Conservation (phyloP, 805 yeast species). For the Starmerella potacharoeniae region DNA sequence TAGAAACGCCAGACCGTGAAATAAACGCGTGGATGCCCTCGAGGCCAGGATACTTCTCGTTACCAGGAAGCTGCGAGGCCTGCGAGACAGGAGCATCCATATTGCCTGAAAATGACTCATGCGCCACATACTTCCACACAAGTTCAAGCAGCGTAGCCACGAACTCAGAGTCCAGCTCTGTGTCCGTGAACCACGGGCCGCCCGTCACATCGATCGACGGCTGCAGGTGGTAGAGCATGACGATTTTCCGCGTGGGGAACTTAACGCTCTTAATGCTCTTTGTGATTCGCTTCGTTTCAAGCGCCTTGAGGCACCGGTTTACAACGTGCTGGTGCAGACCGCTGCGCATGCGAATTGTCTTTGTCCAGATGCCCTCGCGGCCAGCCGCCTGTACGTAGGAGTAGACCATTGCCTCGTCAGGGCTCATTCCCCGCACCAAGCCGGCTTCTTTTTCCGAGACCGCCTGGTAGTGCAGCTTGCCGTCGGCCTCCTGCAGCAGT, state of each 20-base stretch:
- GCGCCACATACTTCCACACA: constrained; percentile 76
- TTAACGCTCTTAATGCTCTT: constrained; percentile 82
- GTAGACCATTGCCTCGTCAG: constrained; percentile 85
- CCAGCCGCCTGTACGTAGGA: constrained; percentile 86
- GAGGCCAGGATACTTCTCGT: constrained; percentile 57
- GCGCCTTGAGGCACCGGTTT: constrained; percentile 61
- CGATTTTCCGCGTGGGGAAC: constrained; percentile 87
- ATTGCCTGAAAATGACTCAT: constrained; percentile 50
- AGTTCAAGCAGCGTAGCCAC: constrained; percentile 73
- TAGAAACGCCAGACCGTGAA: constrained; percentile 56
- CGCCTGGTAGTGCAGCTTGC: constrained; percentile 56
- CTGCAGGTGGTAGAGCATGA: constrained; percentile 85
- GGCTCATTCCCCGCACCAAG: constrained; percentile 62
- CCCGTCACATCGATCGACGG: constrained; percentile 96
- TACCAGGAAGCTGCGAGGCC: constrained; percentile 44
- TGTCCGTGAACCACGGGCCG: constrained; percentile 98
- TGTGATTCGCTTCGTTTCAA: constrained; percentile 72
- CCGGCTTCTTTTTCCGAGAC: constrained; percentile 61
- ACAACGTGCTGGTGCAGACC: constrained; percentile 90
- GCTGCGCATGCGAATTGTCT: constrained; percentile 76
- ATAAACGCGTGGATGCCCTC: constrained; percentile 69
- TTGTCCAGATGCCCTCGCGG: constrained; percentile 94
- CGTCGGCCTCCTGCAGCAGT: constrained; percentile 51
- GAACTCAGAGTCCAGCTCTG: constrained; percentile 87
- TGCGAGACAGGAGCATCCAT: constrained; percentile 37